phyloP scores from a whole-genome alignment of 768 basidiomycete species.

The Cystobasidiopsis lactophilus region DNA sequence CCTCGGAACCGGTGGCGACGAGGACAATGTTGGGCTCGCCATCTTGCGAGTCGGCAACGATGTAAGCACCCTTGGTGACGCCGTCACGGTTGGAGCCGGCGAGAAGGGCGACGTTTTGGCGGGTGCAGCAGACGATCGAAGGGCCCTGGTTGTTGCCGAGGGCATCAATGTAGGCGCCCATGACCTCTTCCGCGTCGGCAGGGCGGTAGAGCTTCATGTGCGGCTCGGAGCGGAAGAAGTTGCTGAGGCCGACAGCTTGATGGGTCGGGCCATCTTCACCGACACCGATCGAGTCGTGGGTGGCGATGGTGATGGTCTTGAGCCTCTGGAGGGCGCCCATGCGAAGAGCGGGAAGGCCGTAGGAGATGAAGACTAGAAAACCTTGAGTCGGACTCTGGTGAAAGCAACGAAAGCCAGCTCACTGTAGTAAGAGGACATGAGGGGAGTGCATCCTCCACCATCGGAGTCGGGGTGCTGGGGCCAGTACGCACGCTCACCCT shows the following conservation, averaged over 20 bases:
- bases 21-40: slow-evolving; percentile 60
- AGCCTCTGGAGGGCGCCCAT: slow-evolving; percentile 71
- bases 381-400: neutral
- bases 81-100: slow-evolving; percentile 67
- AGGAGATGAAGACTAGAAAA: slow-evolving; percentile 7
- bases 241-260: slow-evolving; percentile 76
- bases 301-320: slow-evolving; percentile 87
- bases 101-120: slow-evolving; percentile 83
- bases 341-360: slow-evolving; percentile 43
- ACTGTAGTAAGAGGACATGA: slow-evolving; percentile 25
- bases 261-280: slow-evolving; percentile 93
- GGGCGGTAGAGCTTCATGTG: slow-evolving; percentile 63
- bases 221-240: slow-evolving; percentile 66
- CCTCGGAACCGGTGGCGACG: slow-evolving; percentile 74
- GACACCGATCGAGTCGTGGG: slow-evolving; percentile 73
- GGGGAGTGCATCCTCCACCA: slow-evolving; percentile 51
- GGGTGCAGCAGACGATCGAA: slow-evolving; percentile 45
- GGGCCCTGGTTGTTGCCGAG: slow-evolving; percentile 54
- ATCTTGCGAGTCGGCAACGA: slow-evolving; percentile 48
- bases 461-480: slow-evolving; percentile 46
- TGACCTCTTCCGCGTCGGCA: slow-evolving; percentile 93
- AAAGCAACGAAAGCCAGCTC: neutral
- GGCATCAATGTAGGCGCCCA: slow-evolving; percentile 65
- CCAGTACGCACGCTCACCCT: neutral
- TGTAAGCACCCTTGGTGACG: slow-evolving; percentile 67